These are phyloP conservation scores for Neotropicomus parvogracilis DNA, from an alignment of 1,284 basidiomycete species.

Conservation along the genomic window DNA sequence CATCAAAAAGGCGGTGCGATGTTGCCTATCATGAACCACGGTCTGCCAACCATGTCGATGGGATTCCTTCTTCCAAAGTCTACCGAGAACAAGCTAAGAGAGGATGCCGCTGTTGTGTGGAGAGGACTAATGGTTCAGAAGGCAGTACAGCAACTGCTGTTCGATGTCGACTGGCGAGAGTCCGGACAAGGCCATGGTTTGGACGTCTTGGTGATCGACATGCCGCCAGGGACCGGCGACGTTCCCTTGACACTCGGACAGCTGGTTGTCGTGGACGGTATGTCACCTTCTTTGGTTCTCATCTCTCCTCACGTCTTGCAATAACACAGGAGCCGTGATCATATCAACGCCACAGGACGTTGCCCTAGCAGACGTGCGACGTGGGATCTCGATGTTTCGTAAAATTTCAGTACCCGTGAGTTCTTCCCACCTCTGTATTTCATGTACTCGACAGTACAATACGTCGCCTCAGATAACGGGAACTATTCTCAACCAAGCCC, in stretches of 20 bases:
- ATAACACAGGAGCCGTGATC: conserved; percentile 67
- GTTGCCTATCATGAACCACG: conserved; percentile 85
- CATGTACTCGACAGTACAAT: not conserved
- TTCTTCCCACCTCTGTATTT: conserved; percentile 2
- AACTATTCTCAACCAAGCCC: conserved; percentile 86
- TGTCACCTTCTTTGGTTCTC: conserved; percentile 13
- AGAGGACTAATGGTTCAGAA: conserved; percentile 99
- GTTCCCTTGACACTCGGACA: conserved; percentile 92
- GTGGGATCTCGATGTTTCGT: conserved; percentile 91
- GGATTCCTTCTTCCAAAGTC: conserved; percentile 73
- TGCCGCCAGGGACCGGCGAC: conserved; percentile 97
- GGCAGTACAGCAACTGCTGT: conserved; percentile 93
- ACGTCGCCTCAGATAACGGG: conserved; percentile 71
- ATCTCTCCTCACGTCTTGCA: not conserved
- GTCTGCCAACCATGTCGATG: conserved; percentile 95
- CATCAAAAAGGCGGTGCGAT: conserved; percentile 65
- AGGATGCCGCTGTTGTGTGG: conserved; percentile 79
- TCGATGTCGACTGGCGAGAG: conserved; percentile 91
- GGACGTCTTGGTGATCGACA: conserved; percentile 90
- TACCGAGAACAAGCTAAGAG: conserved; percentile 19
- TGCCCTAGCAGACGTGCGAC: conserved; percentile 87
- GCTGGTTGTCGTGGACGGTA: conserved; percentile 84
- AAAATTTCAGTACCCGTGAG: conserved; percentile 86
- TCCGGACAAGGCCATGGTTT: conserved; percentile 46
- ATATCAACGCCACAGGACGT: conserved; percentile 97